These are phyloP conservation scores for Ramalina intermedia DNA, from an alignment of 495 filamentous ascomycete genomes.

Conservation along the genomic window DNA sequence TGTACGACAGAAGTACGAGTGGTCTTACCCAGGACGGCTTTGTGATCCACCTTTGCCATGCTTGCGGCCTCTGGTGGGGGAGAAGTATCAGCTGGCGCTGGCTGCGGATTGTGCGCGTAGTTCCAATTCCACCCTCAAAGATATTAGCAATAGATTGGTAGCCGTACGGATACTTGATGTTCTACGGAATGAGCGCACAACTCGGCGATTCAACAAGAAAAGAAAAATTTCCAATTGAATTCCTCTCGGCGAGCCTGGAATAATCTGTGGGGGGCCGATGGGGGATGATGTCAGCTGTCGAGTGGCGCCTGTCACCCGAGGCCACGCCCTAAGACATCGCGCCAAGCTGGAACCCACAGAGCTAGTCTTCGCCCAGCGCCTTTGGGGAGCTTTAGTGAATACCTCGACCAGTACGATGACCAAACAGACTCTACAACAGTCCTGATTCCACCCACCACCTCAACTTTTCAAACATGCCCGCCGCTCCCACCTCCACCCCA, in stretches of 20 bases:
- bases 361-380: too few relatives aligned
- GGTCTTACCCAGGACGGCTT: conserved; percentile 77
- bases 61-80: conserved; percentile 8
- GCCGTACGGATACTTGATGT: background rate
- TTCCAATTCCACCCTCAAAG: background rate
- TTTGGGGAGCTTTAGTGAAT: too few relatives aligned
- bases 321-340: too few relatives aligned
- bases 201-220: conserved; percentile 17
- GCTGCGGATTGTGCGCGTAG: background rate
- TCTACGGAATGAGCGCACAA: background rate
- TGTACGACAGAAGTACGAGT: background rate
- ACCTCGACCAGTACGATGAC: background rate
- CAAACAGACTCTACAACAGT: background rate
- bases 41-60: conserved; percentile 77
- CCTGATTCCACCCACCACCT: background rate
- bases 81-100: background rate
- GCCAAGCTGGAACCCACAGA: too few relatives aligned
- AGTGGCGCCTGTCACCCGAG: too few relatives aligned
- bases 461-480: background rate
- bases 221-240: too few relatives aligned
- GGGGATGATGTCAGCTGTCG: too few relatives aligned
- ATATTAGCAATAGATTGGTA: background rate
- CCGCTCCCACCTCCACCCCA: conserved; percentile 24
- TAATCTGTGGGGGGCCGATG: too few relatives aligned
- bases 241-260: too few relatives aligned